Base-by-base conservation (phyloP, 345 rosid species). In the Camelina hispida region DNA sequence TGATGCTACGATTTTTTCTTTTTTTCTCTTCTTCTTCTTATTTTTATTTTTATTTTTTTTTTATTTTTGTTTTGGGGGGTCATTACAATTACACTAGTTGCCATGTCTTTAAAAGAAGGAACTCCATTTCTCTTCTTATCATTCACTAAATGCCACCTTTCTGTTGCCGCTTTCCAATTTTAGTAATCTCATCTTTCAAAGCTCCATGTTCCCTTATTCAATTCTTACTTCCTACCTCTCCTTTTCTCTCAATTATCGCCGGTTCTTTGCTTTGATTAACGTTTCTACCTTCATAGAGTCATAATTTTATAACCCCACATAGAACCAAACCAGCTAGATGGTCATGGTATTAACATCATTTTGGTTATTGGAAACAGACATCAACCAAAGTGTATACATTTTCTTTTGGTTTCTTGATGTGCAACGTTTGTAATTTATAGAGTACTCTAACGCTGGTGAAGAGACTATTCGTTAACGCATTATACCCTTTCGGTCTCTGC, bases 61-160 rank as follows among this genome's bases (percentile, higher is more conserved):
- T 17, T 75, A 5, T 43, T 51, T 75, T 6, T 34, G 37, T 34
- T 7, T 7, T 28, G 9, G 9, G 37, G 42, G 30, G 46, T 75
- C 63, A 68, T 75, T 68, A 75, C 74, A 34, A 0, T 5, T n/a
- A n/a, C n/a, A 74, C 78, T 57, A 66, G 17, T 74, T 57, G 78
- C 14, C 44, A 75, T 75, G 62, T 68, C 74, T 61, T 75, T 67
- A 37, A 68, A 61, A 76, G 9, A 34, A 34, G 37, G 38, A 75
- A 60, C 38, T 62, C 62, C 48, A 69, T 69, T 53, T 75, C 44
- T 75, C 80, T 72, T 65, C 81, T 79, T 84, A 76, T 82, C 81
- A 79, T 72, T 81, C 86, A 69, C 86, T 84, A 66, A 84, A 87
- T 75, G 87, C 82, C 79, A 84, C 86, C 81, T 84, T 83, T 84